A percentile compares a stretch with the other conserved stretches of the same genome.
These are phyloP conservation scores for Schizochytrium sp. DNA, from an alignment of 108 stramenopile genomes.

Conservation along the genomic window DNA sequence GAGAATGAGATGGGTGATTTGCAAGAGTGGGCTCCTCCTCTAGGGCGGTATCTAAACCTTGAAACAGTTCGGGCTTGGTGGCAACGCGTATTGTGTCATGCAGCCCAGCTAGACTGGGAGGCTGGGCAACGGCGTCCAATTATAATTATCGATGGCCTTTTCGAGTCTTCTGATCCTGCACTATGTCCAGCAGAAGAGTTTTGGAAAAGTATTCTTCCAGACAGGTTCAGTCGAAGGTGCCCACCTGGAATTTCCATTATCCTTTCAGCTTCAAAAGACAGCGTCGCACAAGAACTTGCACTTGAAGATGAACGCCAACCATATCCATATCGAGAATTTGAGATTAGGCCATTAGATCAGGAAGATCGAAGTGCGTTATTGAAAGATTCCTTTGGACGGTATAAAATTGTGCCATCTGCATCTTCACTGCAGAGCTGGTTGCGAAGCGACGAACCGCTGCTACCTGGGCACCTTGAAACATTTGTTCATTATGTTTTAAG, in stretches of 20 bases:
- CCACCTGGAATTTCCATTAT: constrained; percentile 43
- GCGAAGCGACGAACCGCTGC: neutral
- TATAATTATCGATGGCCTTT: neutral
- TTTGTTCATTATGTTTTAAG: no score
- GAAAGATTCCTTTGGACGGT: neutral
- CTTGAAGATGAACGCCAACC: neutral
- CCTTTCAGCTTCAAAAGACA: neutral
- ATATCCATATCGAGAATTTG: neutral
- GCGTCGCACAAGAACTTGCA: neutral
- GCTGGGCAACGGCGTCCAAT: neutral
- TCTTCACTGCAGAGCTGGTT: neutral
- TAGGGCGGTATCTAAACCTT: neutral
- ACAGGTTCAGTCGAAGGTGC: neutral
- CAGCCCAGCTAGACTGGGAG: neutral
- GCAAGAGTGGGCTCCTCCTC: neutral
- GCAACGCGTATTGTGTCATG: constrained; percentile 15
- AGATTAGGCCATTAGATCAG: neutral
- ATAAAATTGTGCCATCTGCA: neutral
- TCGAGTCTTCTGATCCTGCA: neutral
- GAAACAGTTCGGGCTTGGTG: constrained; percentile 7
- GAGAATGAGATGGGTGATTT: neutral
- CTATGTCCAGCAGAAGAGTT: neutral
- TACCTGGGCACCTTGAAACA: neutral
- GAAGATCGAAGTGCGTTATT: neutral
- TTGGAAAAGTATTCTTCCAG: neutral